Evolutionary conservation across 179 eudicot species (phyloP).

Genomic region (Silene coronaria): DNA sequence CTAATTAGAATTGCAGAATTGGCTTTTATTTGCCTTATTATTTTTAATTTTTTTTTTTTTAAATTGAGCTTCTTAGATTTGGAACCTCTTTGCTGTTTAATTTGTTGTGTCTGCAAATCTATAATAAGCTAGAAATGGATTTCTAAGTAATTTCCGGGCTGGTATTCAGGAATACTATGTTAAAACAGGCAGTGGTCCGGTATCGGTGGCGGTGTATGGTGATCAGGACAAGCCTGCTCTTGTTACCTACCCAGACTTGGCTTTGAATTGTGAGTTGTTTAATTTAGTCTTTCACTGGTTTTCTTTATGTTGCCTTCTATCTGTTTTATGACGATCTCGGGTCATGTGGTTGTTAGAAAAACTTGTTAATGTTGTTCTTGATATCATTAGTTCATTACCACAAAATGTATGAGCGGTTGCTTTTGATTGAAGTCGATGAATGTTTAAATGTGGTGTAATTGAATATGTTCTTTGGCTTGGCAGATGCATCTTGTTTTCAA

Average conservation of each 20-base stretch:
- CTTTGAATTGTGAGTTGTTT: constrained; percentile 58
- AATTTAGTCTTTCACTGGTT: neutral
- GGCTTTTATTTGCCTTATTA: neutral
- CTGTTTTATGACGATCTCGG: neutral
- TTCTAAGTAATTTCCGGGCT: neutral
- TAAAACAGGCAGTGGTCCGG: constrained; percentile 58
- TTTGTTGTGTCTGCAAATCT: neutral
- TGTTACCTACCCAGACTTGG: constrained; percentile 85
- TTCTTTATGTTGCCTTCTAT: constrained; percentile 9
- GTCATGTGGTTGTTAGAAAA: constrained; percentile 15
- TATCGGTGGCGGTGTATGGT: constrained; percentile 69
- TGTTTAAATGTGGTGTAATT: neutral
- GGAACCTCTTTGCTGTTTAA: neutral
- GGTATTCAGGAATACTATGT: constrained; percentile 59
- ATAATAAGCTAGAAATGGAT: neutral
- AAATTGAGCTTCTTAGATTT: too few relatives aligned
- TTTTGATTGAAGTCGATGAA: neutral
- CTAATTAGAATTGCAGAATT: neutral
- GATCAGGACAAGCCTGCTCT: constrained; percentile 90
- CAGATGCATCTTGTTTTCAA: constrained; percentile 83
- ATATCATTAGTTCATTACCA: too few relatives aligned
- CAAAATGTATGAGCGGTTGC: constrained; percentile 13
- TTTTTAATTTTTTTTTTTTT: too few relatives aligned
- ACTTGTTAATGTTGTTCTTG: constrained; percentile 4
- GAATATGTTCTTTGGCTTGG: constrained; percentile 21